Evolutionary conservation across 2,329 filamentous ascomycete genomes (phyloP).

Genomic region (Teratosphaeria gauchensis): DNA sequence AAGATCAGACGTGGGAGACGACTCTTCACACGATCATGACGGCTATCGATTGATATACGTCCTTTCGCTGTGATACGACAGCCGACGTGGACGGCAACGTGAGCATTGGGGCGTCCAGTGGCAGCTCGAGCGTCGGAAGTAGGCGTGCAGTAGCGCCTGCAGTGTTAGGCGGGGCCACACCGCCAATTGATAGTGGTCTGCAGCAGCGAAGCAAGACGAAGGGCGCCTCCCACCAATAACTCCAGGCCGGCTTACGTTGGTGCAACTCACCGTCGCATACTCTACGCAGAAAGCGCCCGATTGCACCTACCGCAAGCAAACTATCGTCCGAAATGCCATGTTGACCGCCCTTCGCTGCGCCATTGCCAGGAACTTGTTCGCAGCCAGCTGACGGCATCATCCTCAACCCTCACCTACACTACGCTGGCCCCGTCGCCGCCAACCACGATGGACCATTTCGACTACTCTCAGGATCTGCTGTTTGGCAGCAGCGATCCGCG

Average conservation of each 20-base stretch:
- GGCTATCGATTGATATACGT: neutral
- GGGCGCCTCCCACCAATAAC: neutral
- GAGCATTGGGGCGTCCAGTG: neutral
- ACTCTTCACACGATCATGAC: neutral
- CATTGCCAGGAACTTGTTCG: neutral
- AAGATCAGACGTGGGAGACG: neutral
- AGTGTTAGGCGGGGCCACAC: neutral
- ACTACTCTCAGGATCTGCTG: slow-evolving; percentile 30
- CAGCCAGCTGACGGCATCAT: neutral
- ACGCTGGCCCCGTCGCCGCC: neutral
- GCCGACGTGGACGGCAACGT: neutral
- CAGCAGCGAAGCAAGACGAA: neutral
- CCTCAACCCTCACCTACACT: neutral
- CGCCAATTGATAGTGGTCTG: neutral
- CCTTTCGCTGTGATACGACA: neutral
- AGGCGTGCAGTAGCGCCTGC: neutral
- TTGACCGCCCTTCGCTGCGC: neutral
- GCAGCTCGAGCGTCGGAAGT: neutral
- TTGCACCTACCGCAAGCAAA: neutral
- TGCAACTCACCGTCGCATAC: neutral
- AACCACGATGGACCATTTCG: slow-evolving; percentile 34
- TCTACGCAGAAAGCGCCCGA: neutral
- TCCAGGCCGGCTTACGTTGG: neutral
- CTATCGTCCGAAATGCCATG: neutral
- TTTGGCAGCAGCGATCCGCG: slow-evolving; percentile 26